phyloP scores from a whole-genome alignment of 495 filamentous ascomycete genomes.

The Neurospora sp. region DNA sequence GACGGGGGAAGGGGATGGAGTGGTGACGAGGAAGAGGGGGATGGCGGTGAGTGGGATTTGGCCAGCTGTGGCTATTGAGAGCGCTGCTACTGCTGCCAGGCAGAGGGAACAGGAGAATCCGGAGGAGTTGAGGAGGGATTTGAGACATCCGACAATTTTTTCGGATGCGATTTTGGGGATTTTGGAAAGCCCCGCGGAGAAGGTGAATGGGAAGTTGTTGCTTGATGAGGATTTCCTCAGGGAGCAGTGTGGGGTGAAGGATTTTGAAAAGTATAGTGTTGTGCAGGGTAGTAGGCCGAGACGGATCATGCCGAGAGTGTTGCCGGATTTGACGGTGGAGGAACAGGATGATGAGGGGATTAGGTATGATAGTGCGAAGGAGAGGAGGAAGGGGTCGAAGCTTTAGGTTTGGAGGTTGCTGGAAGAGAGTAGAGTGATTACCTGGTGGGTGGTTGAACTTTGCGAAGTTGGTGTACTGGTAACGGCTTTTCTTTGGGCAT shows the following conservation, averaged over 20 bases:
- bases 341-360: conserved; percentile 79
- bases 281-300: conserved; percentile 54
- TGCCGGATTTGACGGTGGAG: conserved; percentile 62
- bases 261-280: conserved; percentile 67
- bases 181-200: conserved; percentile 46
- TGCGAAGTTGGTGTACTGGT: not conserved
- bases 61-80: conserved; percentile 50
- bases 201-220: conserved; percentile 61
- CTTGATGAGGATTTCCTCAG: conserved; percentile 81
- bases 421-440: not conserved
- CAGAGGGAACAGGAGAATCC: conserved; percentile 33
- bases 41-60: not conserved
- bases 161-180: conserved; percentile 73
- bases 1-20: conserved; percentile 22
- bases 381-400: conserved; percentile 10
- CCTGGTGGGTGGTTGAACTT: not conserved
- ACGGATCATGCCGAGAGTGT: conserved; percentile 65
- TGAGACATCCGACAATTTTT: conserved; percentile 65
- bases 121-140: conserved; percentile 34
- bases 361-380: conserved; percentile 54
- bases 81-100: conserved; percentile 56
- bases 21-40: not conserved
- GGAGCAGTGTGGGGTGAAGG: conserved; percentile 48
- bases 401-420: conserved; percentile 11
- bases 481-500: not conserved